Base-by-base conservation (phyloP, 495 filamentous ascomycete species). In the Pyrenula aspistea region DNA sequence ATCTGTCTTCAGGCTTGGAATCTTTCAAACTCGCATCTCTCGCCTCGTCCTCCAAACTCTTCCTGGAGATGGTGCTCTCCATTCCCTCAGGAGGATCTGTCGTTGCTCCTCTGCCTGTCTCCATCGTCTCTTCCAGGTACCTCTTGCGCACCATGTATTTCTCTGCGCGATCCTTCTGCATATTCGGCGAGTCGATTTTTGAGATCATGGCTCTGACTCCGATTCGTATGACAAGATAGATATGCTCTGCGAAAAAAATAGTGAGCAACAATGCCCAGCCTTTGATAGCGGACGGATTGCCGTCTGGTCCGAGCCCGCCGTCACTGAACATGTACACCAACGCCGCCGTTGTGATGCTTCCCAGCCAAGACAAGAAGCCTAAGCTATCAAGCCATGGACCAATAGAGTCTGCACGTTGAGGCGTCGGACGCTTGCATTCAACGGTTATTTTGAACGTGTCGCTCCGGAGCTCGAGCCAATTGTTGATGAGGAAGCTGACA, bases 391-490 rank as follows among this genome's bases (percentile, higher is more conserved):
- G 78, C 93, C 93, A 98, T 0, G 93, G 91, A 0, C 93, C 93
- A 61, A 98, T 98, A 2, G 87, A 90, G 67, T 97, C 94, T 1
- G 88, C 85, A 12, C 93, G 83, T 68, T 83, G 83, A 0, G 93
- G 93, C 12, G 85, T 87, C 0, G 93, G 94, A 10, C 93, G 80
- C 61, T 89, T 86, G 77, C 88, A 92, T 67, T 91, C 87, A 55
- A 88, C 73, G 61, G 90, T 91, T 60, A 98, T 98, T 65, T 98
- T 98, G 69, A 91, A 80, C 15, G 95, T 92, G 59, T 98, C 93
- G 22, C 87, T 87, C 23, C 93, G 87, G 12, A 96, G 80, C 62
- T 98, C 94, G 53, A 98, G 66, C 93, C 93, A 98, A 73, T 98
- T 93, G 69, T 96, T 96, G 69, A 94, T 73, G 10, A 96, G 71